Evolutionary conservation across 176 grass and related monocot species (phyloP).

Genomic region (Carex myosuroides): DNA sequence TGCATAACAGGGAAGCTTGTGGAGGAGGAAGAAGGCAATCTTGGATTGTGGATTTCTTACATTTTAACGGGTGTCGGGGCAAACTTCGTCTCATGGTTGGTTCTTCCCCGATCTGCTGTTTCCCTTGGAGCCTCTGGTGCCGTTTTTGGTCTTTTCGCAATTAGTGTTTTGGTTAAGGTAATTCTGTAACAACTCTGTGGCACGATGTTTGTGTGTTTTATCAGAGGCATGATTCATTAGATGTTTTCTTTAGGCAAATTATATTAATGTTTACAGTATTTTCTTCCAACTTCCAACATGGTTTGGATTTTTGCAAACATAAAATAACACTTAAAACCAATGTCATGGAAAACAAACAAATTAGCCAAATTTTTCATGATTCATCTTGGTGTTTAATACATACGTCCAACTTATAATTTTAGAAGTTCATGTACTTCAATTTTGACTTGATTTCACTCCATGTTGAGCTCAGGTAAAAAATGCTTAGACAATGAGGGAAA

Average conservation of each 20-base stretch:
- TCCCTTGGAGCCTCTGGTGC: conserved; percentile 93
- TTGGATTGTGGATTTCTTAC: conserved; percentile 95
- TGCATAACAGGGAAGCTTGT: conserved; percentile 83
- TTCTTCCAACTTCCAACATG: not conserved
- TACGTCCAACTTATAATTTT: not conserved
- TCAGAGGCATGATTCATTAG: not conserved
- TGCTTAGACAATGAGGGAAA: not conserved
- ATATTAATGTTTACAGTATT: not conserved
- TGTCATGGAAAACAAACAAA: not conserved
- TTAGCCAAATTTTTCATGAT: not conserved
- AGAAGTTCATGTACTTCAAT: not conserved
- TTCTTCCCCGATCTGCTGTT: conserved; percentile 64
- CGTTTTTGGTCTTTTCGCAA: conserved; percentile 97
- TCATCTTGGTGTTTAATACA: not conserved
- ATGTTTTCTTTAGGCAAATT: not conserved
- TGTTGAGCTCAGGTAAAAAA: not conserved
- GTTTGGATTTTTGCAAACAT: not conserved
- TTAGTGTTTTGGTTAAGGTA: conserved; percentile 98
- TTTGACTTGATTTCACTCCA: not conserved
- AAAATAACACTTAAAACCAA: not conserved
- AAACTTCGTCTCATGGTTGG: conserved; percentile 84
- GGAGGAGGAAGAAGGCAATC: conserved; percentile 87
- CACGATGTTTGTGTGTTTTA: not conserved
- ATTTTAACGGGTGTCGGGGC: conserved; percentile 89
- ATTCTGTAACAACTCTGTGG: conserved; percentile 1